phyloP scores from a whole-genome alignment of 208 protist genomes.

The Crithidia fasciculata region DNA sequence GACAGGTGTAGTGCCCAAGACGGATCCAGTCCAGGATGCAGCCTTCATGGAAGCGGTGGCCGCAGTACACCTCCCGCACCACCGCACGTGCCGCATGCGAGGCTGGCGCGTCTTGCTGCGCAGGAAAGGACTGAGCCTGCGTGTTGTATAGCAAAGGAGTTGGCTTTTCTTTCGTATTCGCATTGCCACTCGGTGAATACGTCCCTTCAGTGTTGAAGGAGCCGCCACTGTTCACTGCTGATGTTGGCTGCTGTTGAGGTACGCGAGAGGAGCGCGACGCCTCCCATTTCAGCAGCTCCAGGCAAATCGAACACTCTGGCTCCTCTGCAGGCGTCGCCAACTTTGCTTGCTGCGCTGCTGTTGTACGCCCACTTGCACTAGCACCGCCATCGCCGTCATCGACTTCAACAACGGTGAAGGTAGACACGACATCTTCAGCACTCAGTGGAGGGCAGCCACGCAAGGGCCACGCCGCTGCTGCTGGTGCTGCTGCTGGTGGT shows the following conservation, averaged over 20 bases:
- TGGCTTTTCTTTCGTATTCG: too few relatives aligned
- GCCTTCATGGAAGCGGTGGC: conserved; percentile 37
- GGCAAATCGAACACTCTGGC: conserved; percentile 21
- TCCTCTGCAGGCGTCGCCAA: background rate
- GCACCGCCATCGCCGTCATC: too few relatives aligned
- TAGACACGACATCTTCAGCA: conserved; percentile 15
- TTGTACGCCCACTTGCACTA: too few relatives aligned
- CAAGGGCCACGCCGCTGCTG: conserved; percentile 6
- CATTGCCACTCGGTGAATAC: too few relatives aligned
- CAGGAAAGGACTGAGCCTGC: too few relatives aligned
- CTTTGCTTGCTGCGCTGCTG: too few relatives aligned
- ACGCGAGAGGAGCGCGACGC: background rate
- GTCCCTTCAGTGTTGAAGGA: too few relatives aligned
- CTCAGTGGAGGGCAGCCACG: conserved; percentile 11
- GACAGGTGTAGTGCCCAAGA: conserved; percentile 36
- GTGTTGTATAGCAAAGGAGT: too few relatives aligned
- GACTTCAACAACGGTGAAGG: conserved; percentile 9
- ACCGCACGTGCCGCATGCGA: background rate
- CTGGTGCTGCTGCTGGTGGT: background rate
- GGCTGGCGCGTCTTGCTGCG: background rate
- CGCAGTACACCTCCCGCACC: conserved; percentile 35
- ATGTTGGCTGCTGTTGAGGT: background rate
- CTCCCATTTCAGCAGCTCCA: conserved; percentile 13
- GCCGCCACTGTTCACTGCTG: background rate
- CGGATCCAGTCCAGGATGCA: conserved; percentile 39